Evolutionary conservation across 208 protist species (phyloP), one percentile per base, ranked within the genome.

Genomic region (Trypanosoma avium): DNA sequence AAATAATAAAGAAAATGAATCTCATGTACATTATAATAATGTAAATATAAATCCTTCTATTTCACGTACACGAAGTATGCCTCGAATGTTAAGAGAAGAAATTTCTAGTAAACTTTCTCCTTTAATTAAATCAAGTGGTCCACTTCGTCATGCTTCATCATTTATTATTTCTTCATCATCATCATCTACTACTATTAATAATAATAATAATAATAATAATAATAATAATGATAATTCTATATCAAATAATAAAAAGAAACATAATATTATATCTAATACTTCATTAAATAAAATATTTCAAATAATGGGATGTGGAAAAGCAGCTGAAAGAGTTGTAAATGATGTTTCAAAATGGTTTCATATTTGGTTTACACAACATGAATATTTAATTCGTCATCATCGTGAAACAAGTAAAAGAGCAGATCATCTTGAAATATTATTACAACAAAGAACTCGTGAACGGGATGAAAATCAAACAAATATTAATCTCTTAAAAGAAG

Each of bases 381-480:
- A 3, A 7, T 12, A 38, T 30, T 1, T 30, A 2, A 13, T 21
- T 10, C 17, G 22, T 9, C 59, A 55, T 15, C 30, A 69, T 29
- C 17, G 4, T 5, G 61, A 75, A 17, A 35, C 43, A 2, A 46
- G n/a, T 26, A 32, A 40, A 47, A 47, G 61, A n/a, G 42, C 56
- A 10, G 61, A 61, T 40, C 60, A 50, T 2, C 47, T 76, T 0
- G 70, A 76, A 33, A 54, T 76, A 21, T 48, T 73, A 13, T 53
- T 77, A 21, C 48, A 27, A 50, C 29, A 53, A 45, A 40, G 26
- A 67, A 29, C n/a, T n/a, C n/a, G n/a, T n/a, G 62, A 65, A 40
- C 63, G 64, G 0, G 77, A 84, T 50, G 58, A 67, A 24, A 52
- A 49, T 70, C 21, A 27, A 13, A 61, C 68, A 24, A 68, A 77